phyloP scores from a whole-genome alignment of 768 basidiomycete species.

The Porphyrellus cyaneotinctus region DNA sequence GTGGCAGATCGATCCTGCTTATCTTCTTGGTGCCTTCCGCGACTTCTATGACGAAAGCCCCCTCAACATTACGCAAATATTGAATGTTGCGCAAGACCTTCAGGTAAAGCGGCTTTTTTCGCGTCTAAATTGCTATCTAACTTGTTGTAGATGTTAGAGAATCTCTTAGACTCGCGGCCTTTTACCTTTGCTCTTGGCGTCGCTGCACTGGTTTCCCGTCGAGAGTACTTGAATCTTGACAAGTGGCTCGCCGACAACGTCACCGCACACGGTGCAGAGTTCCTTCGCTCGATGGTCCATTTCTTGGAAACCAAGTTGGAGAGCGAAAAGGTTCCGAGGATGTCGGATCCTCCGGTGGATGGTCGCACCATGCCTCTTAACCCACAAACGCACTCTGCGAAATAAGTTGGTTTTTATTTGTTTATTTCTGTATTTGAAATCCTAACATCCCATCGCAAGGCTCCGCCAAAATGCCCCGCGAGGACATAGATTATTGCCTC shows the following conservation, averaged over 20 bases:
- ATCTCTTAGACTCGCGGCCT: conserved; percentile 85
- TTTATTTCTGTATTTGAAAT: neutral
- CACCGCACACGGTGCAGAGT: conserved; percentile 74
- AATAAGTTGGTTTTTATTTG: conserved; percentile 64
- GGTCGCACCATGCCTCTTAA: conserved; percentile 82
- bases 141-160: conserved; percentile 70
- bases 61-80: conserved; percentile 88
- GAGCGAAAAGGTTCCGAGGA: conserved; percentile 71
- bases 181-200: conserved; percentile 91
- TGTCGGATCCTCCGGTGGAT: conserved; percentile 76
- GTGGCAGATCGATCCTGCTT: conserved; percentile 85
- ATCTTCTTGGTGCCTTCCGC: conserved; percentile 83
- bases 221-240: conserved; percentile 93
- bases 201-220: conserved; percentile 86
- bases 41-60: conserved; percentile 92
- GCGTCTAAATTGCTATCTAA: conserved; percentile 3
- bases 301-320: conserved; percentile 94
- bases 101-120: conserved; percentile 49
- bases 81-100: conserved; percentile 93
- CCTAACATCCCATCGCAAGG: conserved; percentile 35
- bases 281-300: conserved; percentile 79
- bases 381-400: conserved; percentile 80
- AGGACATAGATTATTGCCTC: conserved; percentile 80
- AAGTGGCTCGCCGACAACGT: conserved; percentile 95
- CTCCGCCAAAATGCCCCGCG: conserved; percentile 67